phyloP scores from a whole-genome alignment of 306 rosid species.

The Cajanus cajan region DNA sequence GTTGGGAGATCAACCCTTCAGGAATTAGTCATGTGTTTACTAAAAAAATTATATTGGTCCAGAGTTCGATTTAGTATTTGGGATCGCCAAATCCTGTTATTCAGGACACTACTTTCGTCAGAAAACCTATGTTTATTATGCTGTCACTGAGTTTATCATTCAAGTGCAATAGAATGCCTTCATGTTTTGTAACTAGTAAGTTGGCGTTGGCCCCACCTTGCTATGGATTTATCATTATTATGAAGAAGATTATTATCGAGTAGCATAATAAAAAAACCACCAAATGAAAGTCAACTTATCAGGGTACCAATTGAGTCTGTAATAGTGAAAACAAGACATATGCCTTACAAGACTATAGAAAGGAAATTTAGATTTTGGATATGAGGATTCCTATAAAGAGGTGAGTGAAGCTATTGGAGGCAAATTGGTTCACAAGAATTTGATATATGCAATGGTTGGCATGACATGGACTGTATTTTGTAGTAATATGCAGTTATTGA shows the following conservation, averaged over 20 bases:
- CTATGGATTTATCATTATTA: not conserved
- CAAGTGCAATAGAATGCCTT: not conserved
- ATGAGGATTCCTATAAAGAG: not conserved
- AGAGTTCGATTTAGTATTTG: not conserved
- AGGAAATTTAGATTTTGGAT: not conserved
- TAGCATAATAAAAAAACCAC: not conserved
- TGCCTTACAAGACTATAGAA: not conserved
- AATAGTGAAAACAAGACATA: not conserved
- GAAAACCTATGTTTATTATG: not conserved
- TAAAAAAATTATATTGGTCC: not conserved
- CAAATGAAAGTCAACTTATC: not conserved
- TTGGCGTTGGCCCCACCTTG: not conserved
- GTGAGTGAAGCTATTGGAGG: not conserved
- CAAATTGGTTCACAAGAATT: not conserved
- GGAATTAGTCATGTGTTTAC: not conserved
- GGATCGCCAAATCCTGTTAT: not conserved
- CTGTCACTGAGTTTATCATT: constrained; percentile 1
- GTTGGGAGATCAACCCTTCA: too few relatives aligned
- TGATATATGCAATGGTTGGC: not conserved
- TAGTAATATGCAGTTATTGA: not conserved
- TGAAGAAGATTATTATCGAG: not conserved
- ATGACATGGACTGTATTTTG: not conserved
- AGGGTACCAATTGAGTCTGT: not conserved
- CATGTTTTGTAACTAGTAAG: not conserved
- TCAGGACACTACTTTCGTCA: not conserved